phyloP scores from a whole-genome alignment of 306 rosid genomes.

The Gastrolobium bilobum region DNA sequence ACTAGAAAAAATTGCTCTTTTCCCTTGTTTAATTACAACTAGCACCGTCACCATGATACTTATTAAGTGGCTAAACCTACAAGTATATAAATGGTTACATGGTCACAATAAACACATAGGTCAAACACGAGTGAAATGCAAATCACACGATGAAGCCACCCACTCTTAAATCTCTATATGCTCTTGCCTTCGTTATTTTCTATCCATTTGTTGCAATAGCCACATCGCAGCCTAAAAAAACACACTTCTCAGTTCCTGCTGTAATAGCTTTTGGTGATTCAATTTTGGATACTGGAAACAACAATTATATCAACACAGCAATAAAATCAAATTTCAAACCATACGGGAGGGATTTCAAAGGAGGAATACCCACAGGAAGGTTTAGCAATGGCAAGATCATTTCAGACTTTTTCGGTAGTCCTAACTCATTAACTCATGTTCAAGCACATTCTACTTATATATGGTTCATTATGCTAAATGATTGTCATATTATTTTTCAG shows the following conservation, averaged over 20 bases:
- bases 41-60: no score
- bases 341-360: background rate
- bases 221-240: background rate
- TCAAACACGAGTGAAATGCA: background rate
- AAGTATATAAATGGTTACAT: no score
- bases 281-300: background rate
- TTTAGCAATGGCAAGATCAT: background rate
- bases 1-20: no score
- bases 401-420: background rate
- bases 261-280: constrained; percentile 4
- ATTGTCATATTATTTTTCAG: background rate
- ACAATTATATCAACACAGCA: background rate
- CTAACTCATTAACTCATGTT: no score
- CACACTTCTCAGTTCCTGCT: background rate
- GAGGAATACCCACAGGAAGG: background rate
- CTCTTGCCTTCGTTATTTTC: background rate
- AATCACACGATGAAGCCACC: background rate
- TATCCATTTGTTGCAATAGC: background rate
- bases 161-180: background rate
- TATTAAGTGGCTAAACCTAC: no score
- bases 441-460: no score
- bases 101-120: no score
- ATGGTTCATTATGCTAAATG: background rate
- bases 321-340: background rate
- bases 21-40: no score